These are phyloP conservation scores for Colletotrichum karsti DNA, from an alignment of 2,329 filamentous ascomycete genomes.

Conservation along the genomic window DNA sequence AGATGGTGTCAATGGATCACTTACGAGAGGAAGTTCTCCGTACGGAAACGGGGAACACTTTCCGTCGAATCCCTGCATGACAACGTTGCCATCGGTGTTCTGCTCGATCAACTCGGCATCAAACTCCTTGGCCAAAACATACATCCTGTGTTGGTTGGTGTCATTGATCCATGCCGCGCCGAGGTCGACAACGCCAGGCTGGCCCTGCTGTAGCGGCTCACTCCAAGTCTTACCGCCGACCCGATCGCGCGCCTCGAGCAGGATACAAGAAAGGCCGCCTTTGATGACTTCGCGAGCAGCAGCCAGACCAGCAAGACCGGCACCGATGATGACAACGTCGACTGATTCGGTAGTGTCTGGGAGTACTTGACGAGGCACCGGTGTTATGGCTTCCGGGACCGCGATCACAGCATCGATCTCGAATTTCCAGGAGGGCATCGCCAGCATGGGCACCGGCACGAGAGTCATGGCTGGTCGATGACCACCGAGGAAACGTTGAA, in stretches of 20 bases:
- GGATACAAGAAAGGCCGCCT: slow-evolving; percentile 46
- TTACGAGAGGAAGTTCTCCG: slow-evolving; percentile 30
- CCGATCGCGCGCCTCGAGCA: slow-evolving; percentile 58
- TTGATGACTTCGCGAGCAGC: slow-evolving; percentile 44
- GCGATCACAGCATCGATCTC: slow-evolving; percentile 52
- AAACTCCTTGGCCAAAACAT: slow-evolving; percentile 47
- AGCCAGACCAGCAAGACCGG: slow-evolving; percentile 48
- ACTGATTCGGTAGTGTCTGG: slow-evolving; percentile 18
- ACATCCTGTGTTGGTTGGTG: slow-evolving; percentile 56
- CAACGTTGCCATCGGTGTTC: slow-evolving; percentile 51
- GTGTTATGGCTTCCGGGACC: slow-evolving; percentile 17
- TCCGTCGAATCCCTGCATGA: slow-evolving; percentile 50
- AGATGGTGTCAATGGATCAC: background rate
- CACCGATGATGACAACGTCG: slow-evolving; percentile 52
- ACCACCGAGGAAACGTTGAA: slow-evolving; percentile 45
- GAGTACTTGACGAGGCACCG: background rate
- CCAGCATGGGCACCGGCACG: slow-evolving; percentile 50
- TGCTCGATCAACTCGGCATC: slow-evolving; percentile 56
- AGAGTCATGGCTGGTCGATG: slow-evolving; percentile 53
- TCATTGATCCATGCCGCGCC: slow-evolving; percentile 71
- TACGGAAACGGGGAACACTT: slow-evolving; percentile 30
- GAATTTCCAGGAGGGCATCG: slow-evolving; percentile 46
- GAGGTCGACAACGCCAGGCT: slow-evolving; percentile 52
- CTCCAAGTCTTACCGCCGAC: slow-evolving; percentile 63
- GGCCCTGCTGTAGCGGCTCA: slow-evolving; percentile 33